These are phyloP conservation scores for Thraustochytrium striatum DNA, from an alignment of 352 stramenopile species.

Conservation along the genomic window DNA sequence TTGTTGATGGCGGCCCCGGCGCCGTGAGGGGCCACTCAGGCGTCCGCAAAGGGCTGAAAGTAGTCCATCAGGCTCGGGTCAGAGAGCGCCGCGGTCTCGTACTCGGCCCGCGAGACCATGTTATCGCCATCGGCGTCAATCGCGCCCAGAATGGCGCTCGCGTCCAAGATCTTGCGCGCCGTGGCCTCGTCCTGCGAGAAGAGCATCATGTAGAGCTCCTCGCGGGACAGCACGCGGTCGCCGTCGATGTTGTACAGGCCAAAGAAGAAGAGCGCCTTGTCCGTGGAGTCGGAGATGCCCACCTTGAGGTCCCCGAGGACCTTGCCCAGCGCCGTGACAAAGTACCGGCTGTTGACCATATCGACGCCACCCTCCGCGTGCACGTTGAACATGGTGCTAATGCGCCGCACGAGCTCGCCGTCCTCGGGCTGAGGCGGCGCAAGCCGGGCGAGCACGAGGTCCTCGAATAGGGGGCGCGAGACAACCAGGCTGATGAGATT, in stretches of 20 bases:
- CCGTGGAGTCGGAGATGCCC: constrained; percentile 15
- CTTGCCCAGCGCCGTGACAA: constrained; percentile 1
- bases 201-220: constrained; percentile 34
- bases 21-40: too few relatives aligned
- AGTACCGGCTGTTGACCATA: background rate
- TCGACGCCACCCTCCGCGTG: background rate
- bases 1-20: too few relatives aligned
- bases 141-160: background rate
- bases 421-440: constrained; percentile 2
- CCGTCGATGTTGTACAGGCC: constrained; percentile 33
- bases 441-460: background rate
- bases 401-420: background rate
- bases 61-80: background rate
- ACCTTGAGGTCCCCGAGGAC: constrained; percentile 35
- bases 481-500: background rate
- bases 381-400: background rate
- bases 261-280: constrained; percentile 32
- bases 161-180: constrained; percentile 15
- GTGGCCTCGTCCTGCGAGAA: background rate
- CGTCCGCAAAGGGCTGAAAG: constrained; percentile 23
- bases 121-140: constrained; percentile 14
- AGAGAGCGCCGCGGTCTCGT: background rate
- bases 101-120: constrained; percentile 10
- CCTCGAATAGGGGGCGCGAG: background rate
- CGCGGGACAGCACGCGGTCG: constrained; percentile 14